Percentiles rank a stretch among this genome's conserved stretches.
phyloP scores from a whole-genome alignment of 768 basidiomycete genomes.

The Leccinum pellstonianum region DNA sequence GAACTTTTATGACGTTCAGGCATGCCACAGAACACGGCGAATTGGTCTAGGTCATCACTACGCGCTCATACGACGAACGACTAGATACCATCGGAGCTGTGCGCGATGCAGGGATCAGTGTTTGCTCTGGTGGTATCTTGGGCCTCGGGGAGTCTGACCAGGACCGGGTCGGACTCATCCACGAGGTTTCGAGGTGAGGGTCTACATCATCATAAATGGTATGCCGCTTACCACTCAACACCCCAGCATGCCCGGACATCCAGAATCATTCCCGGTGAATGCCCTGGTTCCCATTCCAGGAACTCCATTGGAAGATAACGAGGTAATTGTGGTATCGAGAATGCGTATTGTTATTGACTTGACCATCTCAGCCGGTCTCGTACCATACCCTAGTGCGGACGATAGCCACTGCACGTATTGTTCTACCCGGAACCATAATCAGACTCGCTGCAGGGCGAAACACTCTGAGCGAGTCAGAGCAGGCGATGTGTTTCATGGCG shows the following conservation, averaged over 20 bases:
- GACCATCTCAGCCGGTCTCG: constrained; percentile 59
- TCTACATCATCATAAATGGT: not conserved
- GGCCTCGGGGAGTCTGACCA: constrained; percentile 89
- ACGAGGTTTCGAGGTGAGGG: constrained; percentile 86
- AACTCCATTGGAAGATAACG: constrained; percentile 89
- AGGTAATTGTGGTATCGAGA: constrained; percentile 45
- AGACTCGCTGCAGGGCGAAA: constrained; percentile 93
- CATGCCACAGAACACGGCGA: not conserved
- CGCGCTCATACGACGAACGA: constrained; percentile 91
- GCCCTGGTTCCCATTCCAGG: constrained; percentile 95
- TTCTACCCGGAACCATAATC: constrained; percentile 90
- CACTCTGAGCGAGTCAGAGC: constrained; percentile 84
- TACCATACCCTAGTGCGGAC: constrained; percentile 87
- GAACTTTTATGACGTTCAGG: constrained; percentile 11
- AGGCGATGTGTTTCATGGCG: constrained; percentile 98
- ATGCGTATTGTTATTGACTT: constrained; percentile 9
- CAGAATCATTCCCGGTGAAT: constrained; percentile 99
- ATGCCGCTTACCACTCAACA: constrained; percentile 6
- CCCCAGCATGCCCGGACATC: constrained; percentile 86
- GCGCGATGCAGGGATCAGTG: constrained; percentile 92
- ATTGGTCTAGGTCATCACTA: constrained; percentile 80
- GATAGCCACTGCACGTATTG: constrained; percentile 92
- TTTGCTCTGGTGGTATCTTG: constrained; percentile 95
- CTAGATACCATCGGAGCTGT: constrained; percentile 88
- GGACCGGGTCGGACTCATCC: constrained; percentile 91